A percentile compares a stretch with the other conserved stretches of the same genome.
These are phyloP conservation scores for Elsinoe batatas DNA, from an alignment of 2,329 filamentous ascomycete species.

Conservation along the genomic window DNA sequence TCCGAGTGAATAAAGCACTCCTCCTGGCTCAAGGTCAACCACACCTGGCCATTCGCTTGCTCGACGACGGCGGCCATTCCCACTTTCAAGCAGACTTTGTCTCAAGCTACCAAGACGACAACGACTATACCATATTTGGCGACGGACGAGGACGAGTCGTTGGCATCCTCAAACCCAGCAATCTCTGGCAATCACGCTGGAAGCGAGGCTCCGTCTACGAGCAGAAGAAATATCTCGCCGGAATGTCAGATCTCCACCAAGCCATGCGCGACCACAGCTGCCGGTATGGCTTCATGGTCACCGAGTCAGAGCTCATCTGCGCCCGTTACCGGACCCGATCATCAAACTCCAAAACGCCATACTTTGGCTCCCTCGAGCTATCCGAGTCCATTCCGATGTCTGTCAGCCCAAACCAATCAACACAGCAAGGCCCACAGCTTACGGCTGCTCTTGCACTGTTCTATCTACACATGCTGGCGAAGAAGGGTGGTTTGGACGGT, in stretches of 20 bases:
- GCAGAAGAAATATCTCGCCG: constrained; percentile 89
- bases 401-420: constrained; percentile 14
- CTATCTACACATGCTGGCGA: constrained; percentile 64
- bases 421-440: constrained; percentile 36
- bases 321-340: constrained; percentile 61
- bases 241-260: constrained; percentile 75
- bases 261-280: constrained; percentile 90
- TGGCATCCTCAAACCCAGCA: constrained; percentile 62
- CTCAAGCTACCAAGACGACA: constrained; percentile 49
- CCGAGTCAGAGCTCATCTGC: constrained; percentile 86
- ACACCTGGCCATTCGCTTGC: constrained; percentile 42
- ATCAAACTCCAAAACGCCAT: constrained; percentile 46
- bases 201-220: constrained; percentile 53
- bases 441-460: constrained; percentile 67
- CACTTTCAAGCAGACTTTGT: constrained; percentile 56
- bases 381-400: constrained; percentile 44
- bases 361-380: constrained; percentile 84
- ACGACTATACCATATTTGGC: constrained; percentile 39
- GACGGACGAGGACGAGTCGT: constrained; percentile 53
- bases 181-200: constrained; percentile 10
- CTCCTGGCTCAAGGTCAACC: constrained; percentile 65
- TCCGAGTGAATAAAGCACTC: constrained; percentile 78
- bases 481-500: constrained; percentile 48
- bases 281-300: constrained; percentile 92
- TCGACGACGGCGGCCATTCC: constrained; percentile 23